Evolutionary conservation across 2,329 filamentous ascomycete species (phyloP).

Genomic region (Metarhizium rileyi): DNA sequence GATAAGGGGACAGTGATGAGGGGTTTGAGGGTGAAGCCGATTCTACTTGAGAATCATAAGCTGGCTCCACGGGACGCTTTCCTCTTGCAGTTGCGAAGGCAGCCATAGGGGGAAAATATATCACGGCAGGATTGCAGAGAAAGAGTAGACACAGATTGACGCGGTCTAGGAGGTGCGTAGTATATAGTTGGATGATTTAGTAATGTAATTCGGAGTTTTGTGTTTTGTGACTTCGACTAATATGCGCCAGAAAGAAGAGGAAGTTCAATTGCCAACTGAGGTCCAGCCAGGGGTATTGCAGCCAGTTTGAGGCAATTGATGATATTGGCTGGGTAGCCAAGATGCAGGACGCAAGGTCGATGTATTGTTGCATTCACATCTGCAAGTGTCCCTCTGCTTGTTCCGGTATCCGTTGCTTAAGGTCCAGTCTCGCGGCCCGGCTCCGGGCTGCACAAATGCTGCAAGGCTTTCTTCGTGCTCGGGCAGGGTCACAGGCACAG

Average conservation of each 20-base stretch:
- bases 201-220: not conserved
- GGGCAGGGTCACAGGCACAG: not conserved
- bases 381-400: not conserved
- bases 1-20: not conserved
- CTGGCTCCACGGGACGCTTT: constrained; percentile 5
- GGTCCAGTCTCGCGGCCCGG: not conserved
- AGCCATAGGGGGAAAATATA: constrained; percentile 4
- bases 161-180: not conserved
- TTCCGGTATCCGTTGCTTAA: not conserved
- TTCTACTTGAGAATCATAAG: not conserved
- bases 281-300: not conserved
- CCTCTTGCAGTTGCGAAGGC: not conserved
- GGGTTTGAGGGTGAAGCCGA: not conserved
- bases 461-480: not conserved
- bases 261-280: too few relatives aligned
- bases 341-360: not conserved
- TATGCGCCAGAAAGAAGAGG: not conserved
- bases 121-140: not conserved
- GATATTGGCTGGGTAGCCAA: not conserved
- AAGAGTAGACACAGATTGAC: not conserved
- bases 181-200: too few relatives aligned
- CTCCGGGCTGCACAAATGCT: not conserved
- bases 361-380: not conserved
- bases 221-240: not conserved
- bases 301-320: not conserved